A percentile compares a stretch with the other conserved stretches of the same genome.
These are phyloP conservation scores for Coniella vitis DNA, from an alignment of 2,329 filamentous ascomycete species.

Conservation along the genomic window DNA sequence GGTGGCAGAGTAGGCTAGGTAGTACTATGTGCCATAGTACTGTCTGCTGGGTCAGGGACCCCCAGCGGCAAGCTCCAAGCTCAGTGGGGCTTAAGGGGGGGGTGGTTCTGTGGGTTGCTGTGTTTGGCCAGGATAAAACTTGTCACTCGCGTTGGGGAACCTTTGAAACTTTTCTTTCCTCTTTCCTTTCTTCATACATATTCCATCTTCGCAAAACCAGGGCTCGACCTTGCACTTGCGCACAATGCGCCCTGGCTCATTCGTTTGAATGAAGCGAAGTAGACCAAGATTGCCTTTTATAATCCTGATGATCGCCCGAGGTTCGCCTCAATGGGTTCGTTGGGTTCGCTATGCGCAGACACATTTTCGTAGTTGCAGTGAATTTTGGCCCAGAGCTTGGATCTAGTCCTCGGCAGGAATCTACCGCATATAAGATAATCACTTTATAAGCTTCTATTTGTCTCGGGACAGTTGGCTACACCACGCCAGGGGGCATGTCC, in stretches of 20 bases:
- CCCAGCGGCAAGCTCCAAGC: neutral
- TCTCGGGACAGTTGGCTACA: no score
- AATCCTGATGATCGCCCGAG: conserved; percentile 15
- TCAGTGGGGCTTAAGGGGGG: no score
- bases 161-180: conserved; percentile 22
- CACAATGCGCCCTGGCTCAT: conserved; percentile 18
- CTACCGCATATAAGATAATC: no score
- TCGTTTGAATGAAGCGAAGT: conserved; percentile 13
- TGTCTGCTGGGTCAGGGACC: neutral
- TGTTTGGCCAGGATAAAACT: neutral
- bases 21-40: neutral
- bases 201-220: conserved; percentile 32
- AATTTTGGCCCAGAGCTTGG: no score
- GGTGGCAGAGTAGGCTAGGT: neutral
- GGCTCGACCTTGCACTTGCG: conserved; percentile 27
- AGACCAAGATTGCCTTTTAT: conserved; percentile 15
- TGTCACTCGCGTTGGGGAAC: neutral
- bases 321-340: conserved; percentile 18
- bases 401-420: no score
- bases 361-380: neutral
- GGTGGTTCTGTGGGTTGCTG: no score
- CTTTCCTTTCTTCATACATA: conserved; percentile 41
- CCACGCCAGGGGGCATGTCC: no score
- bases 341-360: conserved; percentile 13
- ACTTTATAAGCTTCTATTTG: no score